A percentile compares a stretch with the other conserved stretches of the same genome.
Evolutionary conservation across 768 basidiomycete genomes (phyloP).

Genomic region (Rhizopogon salebrosus): DNA sequence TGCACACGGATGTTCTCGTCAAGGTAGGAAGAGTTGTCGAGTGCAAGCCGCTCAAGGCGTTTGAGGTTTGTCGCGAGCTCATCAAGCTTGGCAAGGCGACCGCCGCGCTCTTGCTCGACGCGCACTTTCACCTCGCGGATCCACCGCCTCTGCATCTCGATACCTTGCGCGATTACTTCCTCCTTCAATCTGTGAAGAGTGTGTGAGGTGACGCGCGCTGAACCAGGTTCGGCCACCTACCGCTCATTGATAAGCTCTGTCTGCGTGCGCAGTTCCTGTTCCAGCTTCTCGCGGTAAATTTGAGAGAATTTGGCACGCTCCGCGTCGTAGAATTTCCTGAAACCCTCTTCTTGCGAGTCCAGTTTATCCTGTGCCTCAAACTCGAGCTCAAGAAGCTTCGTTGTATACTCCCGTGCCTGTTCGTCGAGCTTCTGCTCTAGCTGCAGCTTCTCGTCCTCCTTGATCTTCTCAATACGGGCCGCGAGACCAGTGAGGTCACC

Average conservation of each 20-base stretch:
- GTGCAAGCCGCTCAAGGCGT: conserved; percentile 82
- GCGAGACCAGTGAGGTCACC: conserved; percentile 75
- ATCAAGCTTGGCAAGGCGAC: conserved; percentile 90
- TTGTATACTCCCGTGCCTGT: conserved; percentile 78
- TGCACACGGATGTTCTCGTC: conserved; percentile 93
- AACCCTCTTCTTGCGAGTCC: conserved; percentile 80
- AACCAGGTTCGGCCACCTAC: conserved; percentile 36
- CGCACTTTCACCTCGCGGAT: conserved; percentile 93
- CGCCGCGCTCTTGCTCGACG: conserved; percentile 95
- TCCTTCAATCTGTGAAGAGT: conserved; percentile 68
- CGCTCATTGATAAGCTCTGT: conserved; percentile 93
- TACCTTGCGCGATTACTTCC: conserved; percentile 93
- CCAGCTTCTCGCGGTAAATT: conserved; percentile 81
- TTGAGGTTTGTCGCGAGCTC: conserved; percentile 88
- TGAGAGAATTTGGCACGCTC: conserved; percentile 70
- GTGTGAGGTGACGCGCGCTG: background rate
- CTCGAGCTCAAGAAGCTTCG: conserved; percentile 76
- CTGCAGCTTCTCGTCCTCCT: conserved; percentile 68
- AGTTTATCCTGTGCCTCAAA: conserved; percentile 84
- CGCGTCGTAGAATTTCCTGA: conserved; percentile 74
- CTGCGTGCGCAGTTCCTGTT: conserved; percentile 80
- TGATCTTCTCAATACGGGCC: conserved; percentile 69
- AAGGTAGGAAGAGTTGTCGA: conserved; percentile 86
- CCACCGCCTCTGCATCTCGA: conserved; percentile 96
- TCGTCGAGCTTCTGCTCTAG: conserved; percentile 70